Percentiles rank a stretch among this genome's conserved stretches.
Evolutionary conservation across 371 early-diverging fungal species (phyloP).

Genomic region (Mortierella sp.): DNA sequence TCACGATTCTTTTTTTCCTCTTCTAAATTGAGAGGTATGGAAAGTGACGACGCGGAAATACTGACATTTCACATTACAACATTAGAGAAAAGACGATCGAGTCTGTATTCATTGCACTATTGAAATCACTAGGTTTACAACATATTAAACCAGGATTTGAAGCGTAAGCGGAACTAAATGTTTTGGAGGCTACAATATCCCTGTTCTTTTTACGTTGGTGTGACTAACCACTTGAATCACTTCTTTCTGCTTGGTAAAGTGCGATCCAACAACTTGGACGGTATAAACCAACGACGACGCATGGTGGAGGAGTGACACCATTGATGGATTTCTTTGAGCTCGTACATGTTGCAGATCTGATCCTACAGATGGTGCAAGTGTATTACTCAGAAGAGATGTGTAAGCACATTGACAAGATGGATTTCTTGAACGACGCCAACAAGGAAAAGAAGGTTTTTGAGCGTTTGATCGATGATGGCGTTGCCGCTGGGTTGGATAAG

Average conservation of each 20-base stretch:
- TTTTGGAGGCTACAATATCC: background rate
- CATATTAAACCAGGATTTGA: conserved; percentile 82
- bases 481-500: conserved; percentile 92
- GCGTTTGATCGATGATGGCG: conserved; percentile 83
- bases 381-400: conserved; percentile 86
- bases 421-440: conserved; percentile 86
- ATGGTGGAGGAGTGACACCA: conserved; percentile 63
- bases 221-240: background rate
- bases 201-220: background rate
- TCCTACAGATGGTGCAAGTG: conserved; percentile 89
- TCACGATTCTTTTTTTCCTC: background rate
- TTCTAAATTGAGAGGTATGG: background rate
- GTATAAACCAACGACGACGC: conserved; percentile 61
- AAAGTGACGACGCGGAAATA: background rate
- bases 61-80: background rate
- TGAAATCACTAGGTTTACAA: conserved; percentile 69
- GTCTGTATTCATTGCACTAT: conserved; percentile 71
- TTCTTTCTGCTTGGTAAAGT: conserved; percentile 40
- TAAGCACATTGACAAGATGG: conserved; percentile 82
- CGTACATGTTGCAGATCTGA: conserved; percentile 88
- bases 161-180: conserved; percentile 54
- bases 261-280: conserved; percentile 70
- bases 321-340: conserved; percentile 88
- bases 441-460: conserved; percentile 90
- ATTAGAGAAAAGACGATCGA: conserved; percentile 69